Percentiles rank a stretch among this genome's conserved stretches.
phyloP scores from a whole-genome alignment of 148 eudicot genomes.

The Vaccinium myrtillus region DNA sequence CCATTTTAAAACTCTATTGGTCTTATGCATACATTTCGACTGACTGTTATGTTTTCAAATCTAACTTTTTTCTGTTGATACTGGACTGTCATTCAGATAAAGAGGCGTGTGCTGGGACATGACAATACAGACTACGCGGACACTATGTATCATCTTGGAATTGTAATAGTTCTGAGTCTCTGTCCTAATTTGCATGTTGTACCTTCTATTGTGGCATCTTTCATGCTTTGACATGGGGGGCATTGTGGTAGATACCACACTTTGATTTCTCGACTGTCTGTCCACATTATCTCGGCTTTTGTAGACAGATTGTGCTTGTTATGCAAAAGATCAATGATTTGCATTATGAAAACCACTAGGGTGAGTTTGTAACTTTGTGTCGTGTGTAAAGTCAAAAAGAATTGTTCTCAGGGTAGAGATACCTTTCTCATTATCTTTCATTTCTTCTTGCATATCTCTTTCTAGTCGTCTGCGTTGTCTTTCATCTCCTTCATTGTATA shows the following conservation, averaged over 20 bases:
- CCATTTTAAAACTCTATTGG: not conserved
- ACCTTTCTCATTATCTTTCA: too few species aligned
- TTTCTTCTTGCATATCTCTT: too few species aligned
- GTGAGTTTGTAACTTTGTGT: too few species aligned
- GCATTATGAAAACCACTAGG: too few species aligned
- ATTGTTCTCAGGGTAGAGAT: too few species aligned
- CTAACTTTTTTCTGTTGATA: conserved; percentile 7
- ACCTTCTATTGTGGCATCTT: not conserved
- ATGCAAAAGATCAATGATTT: too few species aligned
- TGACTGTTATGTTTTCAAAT: not conserved
- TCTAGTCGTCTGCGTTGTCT: too few species aligned
- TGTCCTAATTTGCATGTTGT: not conserved
- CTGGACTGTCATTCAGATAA: conserved; percentile 50
- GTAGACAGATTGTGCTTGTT: too few species aligned
- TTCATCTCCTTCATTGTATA: too few species aligned
- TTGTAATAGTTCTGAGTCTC: conserved; percentile 35
- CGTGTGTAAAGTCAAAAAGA: too few species aligned
- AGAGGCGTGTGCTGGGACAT: conserved; percentile 85
- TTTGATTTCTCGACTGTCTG: not conserved
- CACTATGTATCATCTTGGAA: conserved; percentile 96
- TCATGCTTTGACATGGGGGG: not conserved
- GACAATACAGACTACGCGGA: conserved; percentile 86
- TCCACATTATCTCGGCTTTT: not conserved
- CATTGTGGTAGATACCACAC: not conserved
- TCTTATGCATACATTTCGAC: not conserved